Percentiles rank a stretch among this genome's conserved stretches.
Conservation (phyloP, 163 green algal genomes). For the Scenedesmus sp. region DNA sequence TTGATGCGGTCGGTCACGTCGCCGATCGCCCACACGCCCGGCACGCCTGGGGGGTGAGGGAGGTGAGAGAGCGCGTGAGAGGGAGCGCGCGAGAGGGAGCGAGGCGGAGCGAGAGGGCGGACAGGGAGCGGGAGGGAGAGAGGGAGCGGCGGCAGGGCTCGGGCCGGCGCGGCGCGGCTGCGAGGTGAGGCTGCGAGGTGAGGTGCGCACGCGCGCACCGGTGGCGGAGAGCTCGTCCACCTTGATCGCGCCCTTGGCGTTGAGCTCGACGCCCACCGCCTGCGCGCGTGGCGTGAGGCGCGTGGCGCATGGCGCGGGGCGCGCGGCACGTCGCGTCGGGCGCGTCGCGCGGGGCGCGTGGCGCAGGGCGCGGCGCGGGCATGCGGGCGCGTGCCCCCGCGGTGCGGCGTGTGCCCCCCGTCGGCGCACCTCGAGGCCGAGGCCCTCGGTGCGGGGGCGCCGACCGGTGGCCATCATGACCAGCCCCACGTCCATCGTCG, state of each 20-base stretch:
- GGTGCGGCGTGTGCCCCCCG: not conserved
- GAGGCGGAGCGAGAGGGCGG: too few species aligned
- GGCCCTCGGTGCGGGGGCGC: conserved; percentile 62
- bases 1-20: conserved; percentile 85
- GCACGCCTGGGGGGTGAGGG: conserved; percentile 42
- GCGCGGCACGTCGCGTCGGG: too few species aligned
- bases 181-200: not conserved
- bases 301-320: too few species aligned
- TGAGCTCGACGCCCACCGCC: conserved; percentile 67
- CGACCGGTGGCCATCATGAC: conserved; percentile 89
- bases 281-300: conserved; percentile 43
- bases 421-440: conserved; percentile 66
- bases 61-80: too few species aligned
- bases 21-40: conserved; percentile 76
- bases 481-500: conserved; percentile 53
- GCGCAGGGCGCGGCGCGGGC: too few species aligned
- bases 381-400: too few species aligned
- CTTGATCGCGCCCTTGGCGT: conserved; percentile 62
- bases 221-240: conserved; percentile 79
- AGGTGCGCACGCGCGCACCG: not conserved
- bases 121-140: too few species aligned
- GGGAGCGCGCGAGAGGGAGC: too few species aligned
- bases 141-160: too few species aligned
- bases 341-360: too few species aligned
- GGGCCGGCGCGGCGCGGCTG: too few species aligned